These are phyloP conservation scores for Clonostachys solani DNA, from an alignment of 2,329 filamentous ascomycete genomes.

Conservation along the genomic window DNA sequence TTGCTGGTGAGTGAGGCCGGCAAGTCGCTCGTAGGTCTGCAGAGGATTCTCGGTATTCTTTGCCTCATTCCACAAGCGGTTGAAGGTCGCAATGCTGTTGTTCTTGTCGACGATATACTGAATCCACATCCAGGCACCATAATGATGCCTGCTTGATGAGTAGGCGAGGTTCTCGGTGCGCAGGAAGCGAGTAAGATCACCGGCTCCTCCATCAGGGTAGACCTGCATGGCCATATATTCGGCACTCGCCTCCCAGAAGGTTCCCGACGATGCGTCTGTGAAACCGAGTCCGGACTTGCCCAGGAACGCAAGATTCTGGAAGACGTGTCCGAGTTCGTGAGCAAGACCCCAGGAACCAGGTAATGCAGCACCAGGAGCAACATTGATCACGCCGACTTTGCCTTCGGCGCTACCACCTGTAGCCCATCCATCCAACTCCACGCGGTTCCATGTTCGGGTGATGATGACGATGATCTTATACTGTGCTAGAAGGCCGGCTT, in stretches of 20 bases:
- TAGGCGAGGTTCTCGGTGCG: constrained; percentile 1
- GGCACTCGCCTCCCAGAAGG: constrained; percentile 1
- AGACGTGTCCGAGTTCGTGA: constrained; percentile 1
- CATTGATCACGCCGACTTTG: constrained; percentile 1
- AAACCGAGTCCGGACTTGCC: background rate
- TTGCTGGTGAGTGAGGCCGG: background rate
- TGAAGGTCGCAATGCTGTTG: background rate
- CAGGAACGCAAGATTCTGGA: constrained; percentile 1
- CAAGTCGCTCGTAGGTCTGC: background rate
- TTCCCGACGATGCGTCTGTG: background rate
- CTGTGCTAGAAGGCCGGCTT: background rate
- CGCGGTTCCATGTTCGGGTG: constrained; percentile 1
- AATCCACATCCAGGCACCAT: constrained; percentile 1
- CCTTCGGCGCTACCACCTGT: constrained; percentile 2
- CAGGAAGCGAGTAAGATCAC: constrained; percentile 1
- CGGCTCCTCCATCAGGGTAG: background rate
- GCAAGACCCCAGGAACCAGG: constrained; percentile 1
- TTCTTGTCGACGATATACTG: constrained; percentile 1
- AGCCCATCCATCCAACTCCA: background rate
- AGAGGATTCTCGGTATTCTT: background rate
- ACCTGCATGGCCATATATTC: constrained; percentile 2
- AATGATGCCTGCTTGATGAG: constrained; percentile 1
- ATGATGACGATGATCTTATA: constrained; percentile 2
- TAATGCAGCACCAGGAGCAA: background rate
- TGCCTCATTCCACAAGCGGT: constrained; percentile 1